Conservation (phyloP, 2,329 filamentous ascomycete genomes). For the Botrytis deweyae region DNA sequence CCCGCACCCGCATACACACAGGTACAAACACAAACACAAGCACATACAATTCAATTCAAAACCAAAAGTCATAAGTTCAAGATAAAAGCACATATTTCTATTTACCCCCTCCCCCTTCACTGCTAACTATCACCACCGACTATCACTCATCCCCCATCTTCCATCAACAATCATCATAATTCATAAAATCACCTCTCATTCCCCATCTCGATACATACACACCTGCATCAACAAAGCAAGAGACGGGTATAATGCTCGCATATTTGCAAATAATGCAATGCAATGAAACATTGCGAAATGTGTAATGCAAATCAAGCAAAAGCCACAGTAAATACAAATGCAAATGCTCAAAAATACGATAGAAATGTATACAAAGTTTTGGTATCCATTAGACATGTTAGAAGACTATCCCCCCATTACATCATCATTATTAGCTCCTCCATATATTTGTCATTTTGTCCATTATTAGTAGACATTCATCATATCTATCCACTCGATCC, state of each 20-base stretch:
- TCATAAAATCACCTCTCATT: constrained; percentile 10
- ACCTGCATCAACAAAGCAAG: neutral
- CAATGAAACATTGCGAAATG: neutral
- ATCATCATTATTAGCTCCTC: constrained; percentile 21
- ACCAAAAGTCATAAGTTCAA: neutral
- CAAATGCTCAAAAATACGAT: constrained; percentile 1
- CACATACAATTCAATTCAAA: neutral
- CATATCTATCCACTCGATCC: neutral
- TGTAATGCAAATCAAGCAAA: constrained; percentile 3
- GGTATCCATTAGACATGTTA: constrained; percentile 3
- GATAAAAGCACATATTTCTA: neutral
- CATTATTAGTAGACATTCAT: constrained; percentile 4
- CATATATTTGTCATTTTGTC: constrained; percentile 3
- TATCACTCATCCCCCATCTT: neutral
- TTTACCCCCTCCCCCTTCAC: neutral
- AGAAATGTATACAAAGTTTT: constrained; percentile 4
- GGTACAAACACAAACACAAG: neutral
- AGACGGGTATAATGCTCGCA: constrained; percentile 11
- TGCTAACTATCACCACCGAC: neutral
- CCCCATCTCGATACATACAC: constrained; percentile 12
- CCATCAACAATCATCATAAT: neutral
- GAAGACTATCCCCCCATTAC: constrained; percentile 9
- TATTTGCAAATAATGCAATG: neutral
- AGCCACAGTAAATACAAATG: constrained; percentile 1
- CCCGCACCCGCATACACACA: neutral